A percentile compares a stretch with the other conserved stretches of the same genome.
Evolutionary conservation across 768 basidiomycete genomes (phyloP).

Genomic region (Melanogaster broomeanus): DNA sequence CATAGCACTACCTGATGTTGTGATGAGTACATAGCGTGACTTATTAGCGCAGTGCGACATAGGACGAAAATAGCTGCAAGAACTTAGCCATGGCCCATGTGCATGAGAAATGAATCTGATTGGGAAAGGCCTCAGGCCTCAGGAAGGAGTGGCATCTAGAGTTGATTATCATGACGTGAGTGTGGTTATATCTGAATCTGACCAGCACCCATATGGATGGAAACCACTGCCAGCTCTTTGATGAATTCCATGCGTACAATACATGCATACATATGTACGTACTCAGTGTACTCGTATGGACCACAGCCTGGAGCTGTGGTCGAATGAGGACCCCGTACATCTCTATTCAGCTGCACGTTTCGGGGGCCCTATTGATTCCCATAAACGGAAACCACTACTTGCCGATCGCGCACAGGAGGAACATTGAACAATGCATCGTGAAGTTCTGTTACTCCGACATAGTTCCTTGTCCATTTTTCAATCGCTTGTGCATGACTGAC

Average conservation of each 20-base stretch:
- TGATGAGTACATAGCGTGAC: no score
- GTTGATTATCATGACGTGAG: no score
- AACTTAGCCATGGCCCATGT: no score
- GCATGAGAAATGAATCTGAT: no score
- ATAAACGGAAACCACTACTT: conserved; percentile 12
- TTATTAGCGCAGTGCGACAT: no score
- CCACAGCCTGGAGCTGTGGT: neutral
- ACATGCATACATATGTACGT: no score
- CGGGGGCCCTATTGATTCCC: conserved; percentile 18
- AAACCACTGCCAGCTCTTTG: neutral
- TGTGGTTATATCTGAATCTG: neutral
- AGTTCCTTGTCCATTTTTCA: neutral
- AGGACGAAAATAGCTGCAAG: neutral
- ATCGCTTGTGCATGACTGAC: neutral
- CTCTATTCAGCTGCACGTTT: conserved; percentile 1
- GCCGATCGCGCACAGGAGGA: conserved; percentile 15
- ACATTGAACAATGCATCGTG: conserved; percentile 5
- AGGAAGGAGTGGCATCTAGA: no score
- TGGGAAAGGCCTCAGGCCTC: neutral
- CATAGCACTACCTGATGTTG: no score
- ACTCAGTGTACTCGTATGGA: no score
- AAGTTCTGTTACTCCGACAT: neutral
- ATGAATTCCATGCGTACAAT: neutral
- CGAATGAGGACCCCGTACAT: conserved; percentile 16
- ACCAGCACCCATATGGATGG: neutral